Conservation (phyloP, 2,329 filamentous ascomycete species). For the Pseudogymnoascus sp. region DNA sequence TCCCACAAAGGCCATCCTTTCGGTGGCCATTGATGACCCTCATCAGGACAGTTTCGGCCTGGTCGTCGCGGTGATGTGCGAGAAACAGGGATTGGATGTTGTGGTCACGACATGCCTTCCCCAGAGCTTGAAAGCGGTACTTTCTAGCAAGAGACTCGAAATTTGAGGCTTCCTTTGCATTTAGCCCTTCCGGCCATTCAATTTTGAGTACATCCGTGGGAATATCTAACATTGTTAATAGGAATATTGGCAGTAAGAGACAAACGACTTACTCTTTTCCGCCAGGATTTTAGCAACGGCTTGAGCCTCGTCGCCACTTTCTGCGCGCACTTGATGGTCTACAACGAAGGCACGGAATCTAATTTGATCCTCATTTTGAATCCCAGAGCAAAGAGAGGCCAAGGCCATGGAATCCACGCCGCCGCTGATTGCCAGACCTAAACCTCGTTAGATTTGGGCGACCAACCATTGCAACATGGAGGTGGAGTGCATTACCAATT, state of each 20-base stretch:
- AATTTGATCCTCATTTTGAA: conserved; percentile 24
- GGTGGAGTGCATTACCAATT: background rate
- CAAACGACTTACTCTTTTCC: conserved; percentile 12
- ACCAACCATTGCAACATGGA: background rate
- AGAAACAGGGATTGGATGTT: conserved; percentile 57
- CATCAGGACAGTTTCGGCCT: conserved; percentile 83
- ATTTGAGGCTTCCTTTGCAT: conserved; percentile 44
- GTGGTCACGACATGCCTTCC: conserved; percentile 45
- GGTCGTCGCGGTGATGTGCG: conserved; percentile 84
- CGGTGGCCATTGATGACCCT: conserved; percentile 60
- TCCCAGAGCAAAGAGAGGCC: conserved; percentile 58
- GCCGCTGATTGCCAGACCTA: conserved; percentile 77
- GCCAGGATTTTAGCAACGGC: conserved; percentile 33
- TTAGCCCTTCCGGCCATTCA: conserved; percentile 41
- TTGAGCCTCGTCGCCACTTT: conserved; percentile 44
- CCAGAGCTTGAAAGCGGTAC: conserved; percentile 65
- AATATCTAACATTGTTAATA: conserved; percentile 20
- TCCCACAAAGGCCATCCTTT: conserved; percentile 64
- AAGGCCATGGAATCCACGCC: conserved; percentile 98
- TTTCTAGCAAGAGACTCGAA: conserved; percentile 71
- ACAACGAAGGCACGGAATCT: conserved; percentile 42
- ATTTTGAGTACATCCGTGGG: conserved; percentile 29
- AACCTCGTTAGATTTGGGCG: background rate
- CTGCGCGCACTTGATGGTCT: conserved; percentile 49
- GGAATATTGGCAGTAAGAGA: background rate